phyloP scores from a whole-genome alignment of 371 early-diverging fungal genomes.

The Smittium culicis region DNA sequence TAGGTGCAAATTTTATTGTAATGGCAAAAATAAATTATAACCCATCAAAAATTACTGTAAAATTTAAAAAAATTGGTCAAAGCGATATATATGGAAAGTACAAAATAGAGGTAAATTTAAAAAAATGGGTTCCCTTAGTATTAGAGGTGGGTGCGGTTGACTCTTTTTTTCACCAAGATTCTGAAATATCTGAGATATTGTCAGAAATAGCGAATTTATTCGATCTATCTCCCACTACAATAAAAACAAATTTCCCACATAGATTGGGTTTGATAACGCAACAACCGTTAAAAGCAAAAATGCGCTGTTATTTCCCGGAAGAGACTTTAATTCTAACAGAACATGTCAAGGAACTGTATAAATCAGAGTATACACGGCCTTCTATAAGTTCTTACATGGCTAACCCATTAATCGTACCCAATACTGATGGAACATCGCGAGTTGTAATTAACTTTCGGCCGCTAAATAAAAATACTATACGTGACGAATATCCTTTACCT shows the following conservation, averaged over 20 bases:
- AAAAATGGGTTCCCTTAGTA: neutral
- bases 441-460: neutral
- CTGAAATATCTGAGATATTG: neutral
- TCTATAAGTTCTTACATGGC: neutral
- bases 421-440: neutral
- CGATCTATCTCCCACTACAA: neutral
- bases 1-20: neutral
- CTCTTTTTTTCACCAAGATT: neutral
- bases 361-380: neutral
- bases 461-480: neutral
- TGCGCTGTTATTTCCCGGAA: neutral
- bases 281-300: neutral
- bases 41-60: neutral
- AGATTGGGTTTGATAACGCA: neutral
- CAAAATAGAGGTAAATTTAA: neutral
- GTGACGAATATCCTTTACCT: neutral
- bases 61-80: neutral
- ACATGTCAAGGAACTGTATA: neutral
- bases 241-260: neutral
- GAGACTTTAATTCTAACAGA: neutral
- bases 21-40: neutral
- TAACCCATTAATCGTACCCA: neutral
- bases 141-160: neutral
- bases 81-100: neutral
- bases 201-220: neutral